These are phyloP conservation scores for Clonostachys rhizophaga DNA, from an alignment of 2,329 filamentous ascomycete species.

Conservation along the genomic window DNA sequence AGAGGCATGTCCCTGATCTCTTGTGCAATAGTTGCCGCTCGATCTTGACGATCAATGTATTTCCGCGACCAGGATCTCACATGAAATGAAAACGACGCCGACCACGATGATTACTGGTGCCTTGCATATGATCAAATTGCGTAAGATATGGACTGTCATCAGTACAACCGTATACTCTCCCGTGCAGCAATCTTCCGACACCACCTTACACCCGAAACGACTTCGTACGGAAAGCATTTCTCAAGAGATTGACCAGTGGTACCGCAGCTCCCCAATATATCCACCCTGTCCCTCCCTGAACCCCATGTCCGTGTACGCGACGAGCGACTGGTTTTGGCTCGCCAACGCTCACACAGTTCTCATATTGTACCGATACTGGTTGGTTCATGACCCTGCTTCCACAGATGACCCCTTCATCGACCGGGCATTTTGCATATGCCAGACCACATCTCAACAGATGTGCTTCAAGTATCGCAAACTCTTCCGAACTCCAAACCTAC, in stretches of 20 bases:
- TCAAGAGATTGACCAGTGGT: not conserved
- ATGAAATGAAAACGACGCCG: slow-evolving; percentile 1
- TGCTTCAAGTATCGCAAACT: no score
- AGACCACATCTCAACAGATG: no score
- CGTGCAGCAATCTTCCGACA: slow-evolving; percentile 3
- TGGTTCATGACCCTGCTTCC: slow-evolving; percentile 3
- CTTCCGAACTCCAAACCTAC: not conserved
- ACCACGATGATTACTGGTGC: slow-evolving; percentile 19
- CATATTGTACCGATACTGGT: slow-evolving; percentile 24
- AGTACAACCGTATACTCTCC: slow-evolving; percentile 13
- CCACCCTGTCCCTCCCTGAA: not conserved
- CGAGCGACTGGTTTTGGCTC: slow-evolving; percentile 27
- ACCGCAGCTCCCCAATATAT: no score
- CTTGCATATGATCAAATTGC: slow-evolving; percentile 15
- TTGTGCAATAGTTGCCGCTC: not conserved
- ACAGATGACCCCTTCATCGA: no score
- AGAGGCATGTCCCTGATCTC: no score
- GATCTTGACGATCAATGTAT: slow-evolving; percentile 2
- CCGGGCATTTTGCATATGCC: no score
- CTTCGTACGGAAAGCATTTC: slow-evolving; percentile 29
- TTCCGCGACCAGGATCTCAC: not conserved
- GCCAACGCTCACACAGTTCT: slow-evolving; percentile 31
- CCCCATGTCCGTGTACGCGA: slow-evolving; percentile 23
- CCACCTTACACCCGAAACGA: slow-evolving; percentile 16
- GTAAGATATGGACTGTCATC: slow-evolving; percentile 19